phyloP scores from a whole-genome alignment of 345 rosid genomes.

The Excoecaria cochinchinensis region DNA sequence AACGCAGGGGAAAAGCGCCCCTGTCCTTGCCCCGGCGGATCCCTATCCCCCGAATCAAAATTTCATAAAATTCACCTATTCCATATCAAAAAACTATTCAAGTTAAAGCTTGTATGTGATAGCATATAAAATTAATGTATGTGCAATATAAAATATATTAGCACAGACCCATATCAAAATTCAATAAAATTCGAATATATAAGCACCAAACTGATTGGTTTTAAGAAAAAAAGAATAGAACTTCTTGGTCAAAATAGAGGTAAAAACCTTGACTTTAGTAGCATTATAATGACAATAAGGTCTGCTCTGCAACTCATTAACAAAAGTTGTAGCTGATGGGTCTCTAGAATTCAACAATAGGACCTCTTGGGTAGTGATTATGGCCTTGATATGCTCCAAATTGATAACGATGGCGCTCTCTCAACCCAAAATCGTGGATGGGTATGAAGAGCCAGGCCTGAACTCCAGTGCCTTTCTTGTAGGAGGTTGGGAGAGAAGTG shows the following conservation, averaged over 20 bases:
- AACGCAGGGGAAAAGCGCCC: no score
- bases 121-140: background rate
- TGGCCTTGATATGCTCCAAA: conserved; percentile 91
- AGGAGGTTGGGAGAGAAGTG: conserved; percentile 13
- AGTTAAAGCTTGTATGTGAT: background rate
- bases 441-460: conserved; percentile 83
- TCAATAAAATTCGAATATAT: background rate
- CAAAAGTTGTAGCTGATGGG: conserved; percentile 74
- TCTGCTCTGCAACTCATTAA: conserved; percentile 67
- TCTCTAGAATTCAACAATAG: conserved; percentile 74
- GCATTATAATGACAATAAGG: conserved; percentile 58
- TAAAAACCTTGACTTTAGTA: conserved; percentile 58
- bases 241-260: background rate
- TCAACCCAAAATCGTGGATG: conserved; percentile 80
- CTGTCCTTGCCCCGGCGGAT: no score
- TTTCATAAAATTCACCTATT: no score
- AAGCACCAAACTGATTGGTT: background rate
- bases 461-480: conserved; percentile 67
- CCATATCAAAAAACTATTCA: background rate
- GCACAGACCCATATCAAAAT: background rate
- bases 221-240: background rate
- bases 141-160: background rate
- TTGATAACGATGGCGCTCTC: conserved; percentile 88
- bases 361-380: conserved; percentile 86
- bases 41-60: no score